phyloP scores from a whole-genome alignment of 1,284 basidiomycete species.

The Heterobasidion irregulare region DNA sequence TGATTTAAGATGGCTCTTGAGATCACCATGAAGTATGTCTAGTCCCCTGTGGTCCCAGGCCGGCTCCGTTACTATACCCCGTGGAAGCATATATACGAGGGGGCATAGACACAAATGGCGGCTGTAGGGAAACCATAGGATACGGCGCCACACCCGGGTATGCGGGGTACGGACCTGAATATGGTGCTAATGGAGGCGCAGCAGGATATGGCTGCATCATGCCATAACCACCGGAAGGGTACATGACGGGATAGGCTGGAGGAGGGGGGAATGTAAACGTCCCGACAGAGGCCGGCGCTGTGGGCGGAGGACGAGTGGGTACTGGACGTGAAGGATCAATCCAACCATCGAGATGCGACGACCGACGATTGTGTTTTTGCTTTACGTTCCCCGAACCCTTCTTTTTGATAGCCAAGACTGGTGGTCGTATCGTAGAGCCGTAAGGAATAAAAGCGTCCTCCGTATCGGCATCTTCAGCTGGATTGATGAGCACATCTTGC shows the following conservation, averaged over 20 bases:
- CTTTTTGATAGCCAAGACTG: neutral
- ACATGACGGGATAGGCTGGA: neutral
- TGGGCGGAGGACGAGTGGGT: neutral
- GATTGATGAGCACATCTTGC: neutral
- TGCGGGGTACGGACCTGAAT: neutral
- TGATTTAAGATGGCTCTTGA: neutral
- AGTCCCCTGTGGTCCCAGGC: neutral
- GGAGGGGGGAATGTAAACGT: conserved; percentile 1
- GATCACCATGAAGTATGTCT: neutral
- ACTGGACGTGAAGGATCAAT: neutral
- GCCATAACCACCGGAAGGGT: neutral
- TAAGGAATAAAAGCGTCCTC: neutral
- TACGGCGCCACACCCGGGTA: neutral
- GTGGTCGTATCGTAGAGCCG: neutral
- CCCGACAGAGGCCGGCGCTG: neutral
- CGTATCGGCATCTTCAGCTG: conserved; percentile 7
- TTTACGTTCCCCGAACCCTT: neutral
- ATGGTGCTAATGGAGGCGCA: neutral
- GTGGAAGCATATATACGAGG: neutral
- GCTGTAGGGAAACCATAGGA: neutral
- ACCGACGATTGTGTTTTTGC: neutral
- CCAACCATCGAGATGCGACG: neutral
- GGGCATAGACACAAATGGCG: neutral
- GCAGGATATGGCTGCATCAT: neutral
- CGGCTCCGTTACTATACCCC: neutral